Evolutionary conservation across 352 stramenopile species (phyloP), one percentile per base, ranked within the genome.

Genomic region (Aphanomyces invadans): DNA sequence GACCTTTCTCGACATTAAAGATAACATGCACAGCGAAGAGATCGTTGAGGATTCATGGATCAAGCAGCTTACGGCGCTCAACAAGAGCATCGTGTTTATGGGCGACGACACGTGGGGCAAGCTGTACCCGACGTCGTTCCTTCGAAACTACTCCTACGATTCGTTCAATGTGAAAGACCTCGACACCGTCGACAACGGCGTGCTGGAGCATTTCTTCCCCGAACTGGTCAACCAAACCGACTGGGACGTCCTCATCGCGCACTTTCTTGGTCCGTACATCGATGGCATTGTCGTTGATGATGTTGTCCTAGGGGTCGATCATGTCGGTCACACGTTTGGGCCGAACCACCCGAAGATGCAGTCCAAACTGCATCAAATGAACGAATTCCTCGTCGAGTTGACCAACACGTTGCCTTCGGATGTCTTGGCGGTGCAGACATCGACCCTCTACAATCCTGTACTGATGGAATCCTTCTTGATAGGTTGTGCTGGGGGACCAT

Each of bases 91-190:
- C 44, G 88, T 94, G 44, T 99, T 99, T 77, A 98, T 99, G 75
- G 97, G 97, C n/a, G 97, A 99, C 79, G 95, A 99, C 80, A 99
- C 97, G 39, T 99, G 97, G 97, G 79, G 93, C 11, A 80, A 89
- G 56, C 76, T 99, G 7, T 99, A 98, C 74, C 88, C 89, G 0
- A 79, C 69, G 38, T 72, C 86, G 54, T 98, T 99, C 74, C 83
- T 94, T 39, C 83, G 94, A 48, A 88, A 83, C 55, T 97, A 95
- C 75, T 88, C 95, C 1, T 99, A 93, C 70, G 95, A 97, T 62
- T 98, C 91, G 53, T 99, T 99, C 73, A 99, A 99, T 76, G 98
- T 98, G 25, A 93, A 97, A 66, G 97, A 99, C 75, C 76, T 99
- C 38, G 82, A 99, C 78, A 98, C 96, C 0, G 97, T 99, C 10